Conservation (phyloP, 1,139 yeast genomes). For the Lodderomyces parapsilosis region DNA sequence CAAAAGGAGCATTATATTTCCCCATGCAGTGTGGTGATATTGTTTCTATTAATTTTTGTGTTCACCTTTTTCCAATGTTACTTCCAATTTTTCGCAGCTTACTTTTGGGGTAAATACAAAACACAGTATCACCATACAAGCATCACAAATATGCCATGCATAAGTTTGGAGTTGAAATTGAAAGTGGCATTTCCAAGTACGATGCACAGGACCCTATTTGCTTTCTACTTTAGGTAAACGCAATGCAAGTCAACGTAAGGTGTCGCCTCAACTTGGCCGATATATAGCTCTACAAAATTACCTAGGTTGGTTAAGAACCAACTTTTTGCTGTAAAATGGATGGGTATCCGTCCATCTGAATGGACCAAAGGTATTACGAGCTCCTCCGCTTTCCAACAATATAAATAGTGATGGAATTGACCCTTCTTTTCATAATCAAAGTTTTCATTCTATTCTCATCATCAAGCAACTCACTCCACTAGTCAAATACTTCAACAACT, state of each 20-base stretch:
- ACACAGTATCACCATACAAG: no score
- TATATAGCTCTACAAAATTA: background rate
- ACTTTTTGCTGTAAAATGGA: background rate
- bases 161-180: background rate
- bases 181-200: no score
- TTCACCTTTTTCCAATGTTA: no score
- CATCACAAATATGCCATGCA: background rate
- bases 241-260: background rate
- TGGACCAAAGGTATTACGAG: no score
- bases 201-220: background rate
- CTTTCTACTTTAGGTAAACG: background rate
- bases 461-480: no score
- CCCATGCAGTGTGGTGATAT: no score
- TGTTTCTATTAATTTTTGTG: no score
- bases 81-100: background rate
- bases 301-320: background rate
- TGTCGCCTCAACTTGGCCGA: no score
- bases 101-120: background rate
- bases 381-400: background rate
- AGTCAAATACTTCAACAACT: background rate
- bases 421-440: background rate
- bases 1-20: no score
- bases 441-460: no score
- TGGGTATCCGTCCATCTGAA: no score
- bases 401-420: background rate